Conservation (phyloP, 208 protist species). For the Tritrichomonas foetus region DNA sequence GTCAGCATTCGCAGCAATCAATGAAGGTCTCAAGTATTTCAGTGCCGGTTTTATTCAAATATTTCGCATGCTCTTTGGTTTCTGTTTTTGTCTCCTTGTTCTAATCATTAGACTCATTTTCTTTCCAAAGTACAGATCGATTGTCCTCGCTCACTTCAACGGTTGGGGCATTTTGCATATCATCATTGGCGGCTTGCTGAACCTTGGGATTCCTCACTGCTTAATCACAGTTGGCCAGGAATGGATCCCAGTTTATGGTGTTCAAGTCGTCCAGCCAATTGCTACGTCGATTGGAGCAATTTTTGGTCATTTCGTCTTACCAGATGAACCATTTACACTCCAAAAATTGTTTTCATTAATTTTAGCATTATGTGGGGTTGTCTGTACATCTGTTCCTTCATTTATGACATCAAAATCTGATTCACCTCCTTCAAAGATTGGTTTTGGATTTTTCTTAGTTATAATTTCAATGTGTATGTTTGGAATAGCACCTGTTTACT, state of each 20-base stretch:
- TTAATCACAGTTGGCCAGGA: not conserved
- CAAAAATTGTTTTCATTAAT: not conserved
- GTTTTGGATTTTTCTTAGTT: not conserved
- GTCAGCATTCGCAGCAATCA: no score
- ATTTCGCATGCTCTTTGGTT: not conserved
- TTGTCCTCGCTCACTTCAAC: no score
- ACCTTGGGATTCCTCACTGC: not conserved
- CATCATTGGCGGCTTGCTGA: not conserved
- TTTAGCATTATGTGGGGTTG: not conserved
- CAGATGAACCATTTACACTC: not conserved
- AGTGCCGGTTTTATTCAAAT: not conserved
- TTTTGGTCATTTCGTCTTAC: not conserved
- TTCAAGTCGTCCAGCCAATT: not conserved
- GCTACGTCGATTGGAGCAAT: not conserved
- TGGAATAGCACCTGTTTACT: slow-evolving; percentile 4
- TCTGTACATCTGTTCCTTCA: not conserved
- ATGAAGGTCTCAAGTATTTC: not conserved
- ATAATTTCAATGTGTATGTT: not conserved
- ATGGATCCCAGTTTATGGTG: not conserved
- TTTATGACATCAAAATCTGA: not conserved
- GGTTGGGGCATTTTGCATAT: no score
- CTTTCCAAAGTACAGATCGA: no score
- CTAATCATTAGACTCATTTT: not conserved
- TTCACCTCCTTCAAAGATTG: not conserved
- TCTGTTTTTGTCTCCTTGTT: not conserved